A percentile compares a stretch with the other conserved stretches of the same genome.
phyloP scores from a whole-genome alignment of 495 filamentous ascomycete genomes.

The Aspergillus affinis region DNA sequence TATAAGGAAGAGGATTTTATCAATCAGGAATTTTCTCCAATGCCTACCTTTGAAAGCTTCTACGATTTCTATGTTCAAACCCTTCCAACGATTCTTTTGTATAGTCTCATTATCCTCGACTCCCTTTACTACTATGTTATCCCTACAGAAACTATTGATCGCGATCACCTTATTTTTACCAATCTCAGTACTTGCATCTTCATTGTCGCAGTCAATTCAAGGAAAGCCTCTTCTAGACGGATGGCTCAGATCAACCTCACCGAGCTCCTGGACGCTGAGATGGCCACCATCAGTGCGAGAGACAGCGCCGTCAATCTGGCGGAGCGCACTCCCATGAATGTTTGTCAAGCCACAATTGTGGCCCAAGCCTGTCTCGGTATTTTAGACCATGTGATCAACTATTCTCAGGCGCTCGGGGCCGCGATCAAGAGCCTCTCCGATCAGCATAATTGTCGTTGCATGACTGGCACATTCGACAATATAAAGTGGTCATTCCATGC shows the following conservation, averaged over 20 bases:
- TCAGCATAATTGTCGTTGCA: slow-evolving; percentile 1
- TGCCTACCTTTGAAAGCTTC: no score
- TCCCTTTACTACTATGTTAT: slow-evolving; percentile 6
- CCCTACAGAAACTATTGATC: not conserved
- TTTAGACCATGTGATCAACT: not conserved
- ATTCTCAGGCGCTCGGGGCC: not conserved
- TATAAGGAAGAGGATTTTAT: no score
- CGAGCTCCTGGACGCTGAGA: not conserved
- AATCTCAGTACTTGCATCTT: slow-evolving; percentile 2
- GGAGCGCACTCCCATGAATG: slow-evolving; percentile 1
- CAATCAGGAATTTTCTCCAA: no score
- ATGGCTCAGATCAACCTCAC: not conserved
- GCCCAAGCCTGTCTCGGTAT: not conserved
- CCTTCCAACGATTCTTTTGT: no score
- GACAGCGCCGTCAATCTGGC: not conserved
- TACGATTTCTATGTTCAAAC: no score
- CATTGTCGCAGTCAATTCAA: not conserved
- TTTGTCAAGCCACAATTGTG: not conserved
- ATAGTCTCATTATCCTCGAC: not conserved
- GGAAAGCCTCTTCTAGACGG: not conserved
- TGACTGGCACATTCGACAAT: slow-evolving; percentile 1
- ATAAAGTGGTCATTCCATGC: not conserved
- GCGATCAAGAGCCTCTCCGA: slow-evolving; percentile 1
- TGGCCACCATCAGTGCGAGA: not conserved
- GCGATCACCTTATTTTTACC: not conserved